A percentile compares a stretch with the other conserved stretches of the same genome.
Evolutionary conservation across 2,329 filamentous ascomycete species (phyloP).

Genomic region (Lachnellula subtilissima): DNA sequence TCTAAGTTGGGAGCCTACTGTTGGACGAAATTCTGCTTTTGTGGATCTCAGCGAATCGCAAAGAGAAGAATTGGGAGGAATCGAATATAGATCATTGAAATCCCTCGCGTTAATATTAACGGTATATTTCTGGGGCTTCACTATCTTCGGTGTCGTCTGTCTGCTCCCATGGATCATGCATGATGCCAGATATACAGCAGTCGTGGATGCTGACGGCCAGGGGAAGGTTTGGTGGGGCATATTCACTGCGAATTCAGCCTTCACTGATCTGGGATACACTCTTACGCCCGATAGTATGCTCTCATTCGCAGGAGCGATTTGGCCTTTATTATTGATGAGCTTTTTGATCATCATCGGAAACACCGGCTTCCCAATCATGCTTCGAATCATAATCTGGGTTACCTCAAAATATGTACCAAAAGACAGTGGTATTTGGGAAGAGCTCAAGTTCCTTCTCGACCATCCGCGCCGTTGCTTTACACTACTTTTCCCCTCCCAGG

Average conservation of each 20-base stretch:
- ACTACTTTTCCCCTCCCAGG: conserved; percentile 79
- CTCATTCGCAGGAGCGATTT: conserved; percentile 73
- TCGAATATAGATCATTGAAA: conserved; percentile 91
- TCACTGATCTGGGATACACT: conserved; percentile 93
- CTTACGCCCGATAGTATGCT: conserved; percentile 92
- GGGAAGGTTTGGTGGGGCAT: conserved; percentile 84
- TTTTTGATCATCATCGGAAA: conserved; percentile 94
- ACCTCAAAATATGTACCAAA: conserved; percentile 61
- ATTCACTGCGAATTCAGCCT: conserved; percentile 81
- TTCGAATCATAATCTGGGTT: conserved; percentile 88
- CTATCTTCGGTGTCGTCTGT: conserved; percentile 67
- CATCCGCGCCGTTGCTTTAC: conserved; percentile 97
- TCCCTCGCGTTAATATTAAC: conserved; percentile 74
- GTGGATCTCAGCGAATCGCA: conserved; percentile 84
- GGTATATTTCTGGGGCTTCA: conserved; percentile 78
- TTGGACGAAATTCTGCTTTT: conserved; percentile 90
- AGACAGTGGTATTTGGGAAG: conserved; percentile 75
- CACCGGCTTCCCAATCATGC: conserved; percentile 90
- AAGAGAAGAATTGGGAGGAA: conserved; percentile 89
- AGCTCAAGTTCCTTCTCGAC: conserved; percentile 83
- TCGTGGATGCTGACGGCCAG: conserved; percentile 59
- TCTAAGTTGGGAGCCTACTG: conserved; percentile 87
- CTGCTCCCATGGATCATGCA: conserved; percentile 76
- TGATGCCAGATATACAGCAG: conserved; percentile 53
- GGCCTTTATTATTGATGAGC: conserved; percentile 69